Evolutionary conservation across 2,329 filamentous ascomycete genomes (phyloP).

Genomic region (Microcyclosporella mali): DNA sequence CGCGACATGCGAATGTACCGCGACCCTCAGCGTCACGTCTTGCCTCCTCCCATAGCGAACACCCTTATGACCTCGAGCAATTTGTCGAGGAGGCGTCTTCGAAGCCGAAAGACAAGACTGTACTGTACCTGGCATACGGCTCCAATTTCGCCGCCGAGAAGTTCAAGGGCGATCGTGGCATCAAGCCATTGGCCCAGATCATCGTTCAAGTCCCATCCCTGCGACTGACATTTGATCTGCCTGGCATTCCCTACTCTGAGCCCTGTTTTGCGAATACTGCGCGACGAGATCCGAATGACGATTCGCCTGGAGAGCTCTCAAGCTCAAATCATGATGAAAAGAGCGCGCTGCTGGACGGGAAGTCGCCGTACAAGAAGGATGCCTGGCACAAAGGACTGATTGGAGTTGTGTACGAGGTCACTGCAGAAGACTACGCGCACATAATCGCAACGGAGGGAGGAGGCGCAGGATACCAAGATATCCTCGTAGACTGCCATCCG

Average conservation of each 20-base stretch:
- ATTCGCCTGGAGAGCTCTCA: constrained; percentile 11
- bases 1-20: constrained; percentile 3
- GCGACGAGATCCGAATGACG: constrained; percentile 45
- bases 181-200: constrained; percentile 71
- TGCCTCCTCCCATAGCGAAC: constrained; percentile 14
- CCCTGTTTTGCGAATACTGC: constrained; percentile 86
- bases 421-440: constrained; percentile 68
- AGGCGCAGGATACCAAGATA: constrained; percentile 75
- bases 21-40: constrained; percentile 15
- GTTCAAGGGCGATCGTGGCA: constrained; percentile 70
- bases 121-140: constrained; percentile 63
- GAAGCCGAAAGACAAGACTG: constrained; percentile 19
- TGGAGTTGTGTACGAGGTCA: constrained; percentile 94
- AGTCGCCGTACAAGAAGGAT: constrained; percentile 17
- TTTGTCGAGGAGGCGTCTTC: constrained; percentile 13
- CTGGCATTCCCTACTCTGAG: constrained; percentile 78
- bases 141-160: constrained; percentile 79
- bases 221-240: constrained; percentile 74
- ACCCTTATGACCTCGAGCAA: constrained; percentile 16
- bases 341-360: constrained; percentile 22
- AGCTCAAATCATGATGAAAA: constrained; percentile 30
- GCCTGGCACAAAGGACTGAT: constrained; percentile 84
- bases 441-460: constrained; percentile 91
- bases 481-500: constrained; percentile 69
- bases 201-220: constrained; percentile 77